Percentiles rank a stretch among this genome's conserved stretches.
Evolutionary conservation across 2,329 filamentous ascomycete species (phyloP).

Genomic region (Alternaria brassicicola): DNA sequence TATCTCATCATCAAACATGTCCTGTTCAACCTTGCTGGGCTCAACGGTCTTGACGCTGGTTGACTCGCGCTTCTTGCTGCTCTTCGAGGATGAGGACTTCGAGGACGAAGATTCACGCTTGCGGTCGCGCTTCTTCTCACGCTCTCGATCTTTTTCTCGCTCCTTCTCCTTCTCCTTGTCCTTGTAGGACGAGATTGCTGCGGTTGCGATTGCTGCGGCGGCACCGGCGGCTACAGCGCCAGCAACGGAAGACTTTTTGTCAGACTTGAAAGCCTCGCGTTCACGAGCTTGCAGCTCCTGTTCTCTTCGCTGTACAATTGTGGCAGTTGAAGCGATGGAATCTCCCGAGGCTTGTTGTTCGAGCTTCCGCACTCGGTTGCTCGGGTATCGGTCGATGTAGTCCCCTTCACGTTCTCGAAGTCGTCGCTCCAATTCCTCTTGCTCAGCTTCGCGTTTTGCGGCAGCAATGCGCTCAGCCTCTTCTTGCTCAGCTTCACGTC

Average conservation of each 20-base stretch:
- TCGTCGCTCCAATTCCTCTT: slow-evolving; percentile 33
- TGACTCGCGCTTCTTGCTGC: slow-evolving; percentile 33
- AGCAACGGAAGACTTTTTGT: slow-evolving; percentile 49
- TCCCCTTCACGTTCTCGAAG: slow-evolving; percentile 37
- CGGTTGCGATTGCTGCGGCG: slow-evolving; percentile 39
- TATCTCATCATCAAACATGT: slow-evolving; percentile 53
- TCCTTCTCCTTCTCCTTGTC: slow-evolving; percentile 26
- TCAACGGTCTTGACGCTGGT: slow-evolving; percentile 45
- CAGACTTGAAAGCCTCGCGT: slow-evolving; percentile 39
- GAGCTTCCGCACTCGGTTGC: slow-evolving; percentile 30
- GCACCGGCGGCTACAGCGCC: slow-evolving; percentile 44
- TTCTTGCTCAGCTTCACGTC: slow-evolving; percentile 35
- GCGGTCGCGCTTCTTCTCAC: slow-evolving; percentile 14
- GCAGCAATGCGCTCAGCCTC: slow-evolving; percentile 34
- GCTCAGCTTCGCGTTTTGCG: slow-evolving; percentile 38
- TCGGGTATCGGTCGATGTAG: slow-evolving; percentile 29
- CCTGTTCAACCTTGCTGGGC: slow-evolving; percentile 41
- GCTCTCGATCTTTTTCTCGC: slow-evolving; percentile 17
- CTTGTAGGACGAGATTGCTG: slow-evolving; percentile 39
- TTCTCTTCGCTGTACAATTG: slow-evolving; percentile 43
- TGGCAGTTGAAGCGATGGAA: slow-evolving; percentile 40
- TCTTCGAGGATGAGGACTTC: slow-evolving; percentile 16
- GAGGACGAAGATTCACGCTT: slow-evolving; percentile 17
- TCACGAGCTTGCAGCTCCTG: slow-evolving; percentile 44
- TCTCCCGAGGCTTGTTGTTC: slow-evolving; percentile 40